Evolutionary conservation across 2,329 filamentous ascomycete species (phyloP).

Genomic region (Exophiala xenobiotica): DNA sequence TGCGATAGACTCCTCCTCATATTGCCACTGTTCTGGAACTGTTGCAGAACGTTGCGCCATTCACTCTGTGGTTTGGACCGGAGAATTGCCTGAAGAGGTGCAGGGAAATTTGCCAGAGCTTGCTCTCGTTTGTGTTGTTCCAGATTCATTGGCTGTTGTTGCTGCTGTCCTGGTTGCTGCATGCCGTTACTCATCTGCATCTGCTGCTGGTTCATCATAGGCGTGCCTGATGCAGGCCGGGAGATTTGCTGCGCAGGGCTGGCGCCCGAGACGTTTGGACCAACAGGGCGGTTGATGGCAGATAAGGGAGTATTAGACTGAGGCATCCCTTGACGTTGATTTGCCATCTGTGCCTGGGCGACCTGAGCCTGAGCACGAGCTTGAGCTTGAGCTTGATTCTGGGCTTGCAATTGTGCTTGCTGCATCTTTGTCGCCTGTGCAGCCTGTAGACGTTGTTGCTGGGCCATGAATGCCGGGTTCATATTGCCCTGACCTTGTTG

Average conservation of each 20-base stretch:
- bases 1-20: constrained; percentile 32
- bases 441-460: constrained; percentile 47
- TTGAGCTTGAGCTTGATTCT: constrained; percentile 44
- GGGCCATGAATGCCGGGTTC: constrained; percentile 43
- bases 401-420: constrained; percentile 42
- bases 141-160: constrained; percentile 23
- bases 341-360: constrained; percentile 35
- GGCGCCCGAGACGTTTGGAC: constrained; percentile 28
- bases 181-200: constrained; percentile 14
- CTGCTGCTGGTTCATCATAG: constrained; percentile 27
- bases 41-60: constrained; percentile 26
- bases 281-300: constrained; percentile 43
- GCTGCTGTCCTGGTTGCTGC: constrained; percentile 22
- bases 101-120: constrained; percentile 25
- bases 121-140: constrained; percentile 27
- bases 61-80: constrained; percentile 24
- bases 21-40: constrained; percentile 25
- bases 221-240: constrained; percentile 25
- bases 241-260: constrained; percentile 21
- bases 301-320: constrained; percentile 40
- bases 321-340: constrained; percentile 45
- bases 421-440: constrained; percentile 32
- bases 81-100: constrained; percentile 24
- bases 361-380: constrained; percentile 46
- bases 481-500: constrained; percentile 40